Base-by-base conservation (phyloP, 306 rosid genomes). In the Acacia confusa region DNA sequence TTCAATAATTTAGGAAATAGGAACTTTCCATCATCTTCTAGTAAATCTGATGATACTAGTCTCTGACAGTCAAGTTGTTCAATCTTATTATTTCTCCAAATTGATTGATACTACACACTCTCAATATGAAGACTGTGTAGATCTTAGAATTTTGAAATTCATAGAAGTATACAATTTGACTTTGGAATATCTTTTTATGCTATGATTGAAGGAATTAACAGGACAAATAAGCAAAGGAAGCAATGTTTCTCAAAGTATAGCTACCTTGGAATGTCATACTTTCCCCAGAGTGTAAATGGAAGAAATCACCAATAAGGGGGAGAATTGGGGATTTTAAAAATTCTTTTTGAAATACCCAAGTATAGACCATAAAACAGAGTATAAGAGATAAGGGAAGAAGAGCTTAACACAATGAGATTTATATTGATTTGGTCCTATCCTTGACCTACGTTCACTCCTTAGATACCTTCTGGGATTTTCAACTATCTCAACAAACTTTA, bases 231-330 rank as follows among this genome's bases (percentile, higher is more conserved):
- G 11, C 67, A 3, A 76, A 25, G 43, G 45, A 22, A 55, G 71
- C 60, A 24, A 92, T 92, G 96, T 89, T 82, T 89, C 91, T 95
- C 78, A 89, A 93, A 83, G 97, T 90, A 11, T 86, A 92, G 88
- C 79, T 93, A 65, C 85, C 89, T 0, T 89, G 92, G 97, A 95
- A 95, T 79, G 97, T 93, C 44, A 86, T 92, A 70, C 89, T 93
- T 76, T 82, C 93, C 58, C 85, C 99, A 4, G 93, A 93, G 69
- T n/a, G n/a, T n/a, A n/a, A n/a, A n/a, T n/a, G n/a, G n/a, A n/a
- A n/a, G n/a, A n/a, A n/a, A n/a, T n/a, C n/a, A n/a, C n/a, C n/a
- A n/a, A n/a, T n/a, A n/a, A n/a, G n/a, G n/a, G n/a, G n/a, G n/a
- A n/a, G n/a, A n/a, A n/a, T n/a, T n/a, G n/a, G n/a, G n/a, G n/a